Percentiles rank a stretch among this genome's conserved stretches.
phyloP scores from a whole-genome alignment of 2,329 filamentous ascomycete species.

The Stylonectria norvegica region DNA sequence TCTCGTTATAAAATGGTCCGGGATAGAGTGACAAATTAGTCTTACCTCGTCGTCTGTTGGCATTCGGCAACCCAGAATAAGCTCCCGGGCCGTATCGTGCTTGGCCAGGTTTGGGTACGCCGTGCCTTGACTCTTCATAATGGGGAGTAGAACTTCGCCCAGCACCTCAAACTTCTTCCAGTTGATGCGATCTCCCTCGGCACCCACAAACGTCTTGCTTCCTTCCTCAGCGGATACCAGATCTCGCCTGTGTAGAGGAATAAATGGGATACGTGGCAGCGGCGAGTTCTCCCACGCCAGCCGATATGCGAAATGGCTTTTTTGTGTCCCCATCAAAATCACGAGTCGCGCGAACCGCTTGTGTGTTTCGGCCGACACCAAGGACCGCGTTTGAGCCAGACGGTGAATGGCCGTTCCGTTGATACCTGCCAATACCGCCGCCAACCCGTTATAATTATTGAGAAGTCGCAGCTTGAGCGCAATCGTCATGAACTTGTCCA shows the following conservation, averaged over 20 bases:
- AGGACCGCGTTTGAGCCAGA: conserved; percentile 71
- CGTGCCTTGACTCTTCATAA: conserved; percentile 87
- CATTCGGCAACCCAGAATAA: conserved; percentile 80
- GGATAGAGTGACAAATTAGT: not conserved
- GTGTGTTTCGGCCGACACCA: conserved; percentile 68
- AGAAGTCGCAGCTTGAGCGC: conserved; percentile 80
- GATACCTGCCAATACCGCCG: conserved; percentile 89
- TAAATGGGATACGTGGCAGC: conserved; percentile 84
- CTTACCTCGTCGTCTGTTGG: conserved; percentile 83
- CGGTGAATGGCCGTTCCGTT: conserved; percentile 85
- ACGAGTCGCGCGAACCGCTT: conserved; percentile 86
- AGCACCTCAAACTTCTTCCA: conserved; percentile 99
- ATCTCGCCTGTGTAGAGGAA: conserved; percentile 85
- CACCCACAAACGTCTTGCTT: conserved; percentile 81
- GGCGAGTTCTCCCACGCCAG: conserved; percentile 96
- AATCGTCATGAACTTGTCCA: conserved; percentile 95
- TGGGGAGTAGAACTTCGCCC: conserved; percentile 82
- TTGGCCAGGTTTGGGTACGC: conserved; percentile 71
- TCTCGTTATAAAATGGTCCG: conserved; percentile 21
- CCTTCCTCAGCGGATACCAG: conserved; percentile 90
- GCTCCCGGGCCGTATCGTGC: conserved; percentile 66
- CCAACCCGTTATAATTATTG: conserved; percentile 96
- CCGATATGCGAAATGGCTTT: conserved; percentile 93
- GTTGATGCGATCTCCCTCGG: conserved; percentile 73
- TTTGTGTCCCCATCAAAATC: conserved; percentile 88